Evolutionary conservation across 1,139 yeast genomes (phyloP).

Genomic region (Yarrowia galli): DNA sequence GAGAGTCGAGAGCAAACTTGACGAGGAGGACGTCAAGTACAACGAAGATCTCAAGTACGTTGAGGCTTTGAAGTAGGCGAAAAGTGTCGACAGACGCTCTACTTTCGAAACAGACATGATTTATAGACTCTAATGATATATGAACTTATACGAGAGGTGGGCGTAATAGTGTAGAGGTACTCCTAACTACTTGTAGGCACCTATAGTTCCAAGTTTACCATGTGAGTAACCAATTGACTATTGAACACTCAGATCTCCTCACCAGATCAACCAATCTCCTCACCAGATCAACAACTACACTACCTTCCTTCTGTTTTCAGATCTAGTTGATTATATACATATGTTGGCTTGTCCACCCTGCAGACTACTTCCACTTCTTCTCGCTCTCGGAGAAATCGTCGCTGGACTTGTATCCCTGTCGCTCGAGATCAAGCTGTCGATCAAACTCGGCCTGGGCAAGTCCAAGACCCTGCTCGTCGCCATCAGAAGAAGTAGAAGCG

Average conservation of each 20-base stretch:
- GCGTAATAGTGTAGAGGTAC: too few relatives aligned
- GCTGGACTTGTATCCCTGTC: conserved; percentile 44
- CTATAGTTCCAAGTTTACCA: too few relatives aligned
- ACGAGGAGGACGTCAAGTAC: conserved; percentile 40
- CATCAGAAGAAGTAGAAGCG: not conserved
- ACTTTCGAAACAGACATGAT: too few relatives aligned
- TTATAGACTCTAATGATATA: too few relatives aligned
- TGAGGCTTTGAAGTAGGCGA: not conserved
- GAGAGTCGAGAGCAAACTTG: conserved; percentile 34
- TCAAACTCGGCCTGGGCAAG: conserved; percentile 47
- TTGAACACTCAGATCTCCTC: too few relatives aligned
- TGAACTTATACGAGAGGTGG: too few relatives aligned
- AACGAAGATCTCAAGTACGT: conserved; percentile 39
- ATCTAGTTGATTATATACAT: conserved; percentile 25
- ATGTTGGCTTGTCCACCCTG: too few relatives aligned
- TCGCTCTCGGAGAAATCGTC: conserved; percentile 50
- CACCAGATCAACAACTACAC: too few relatives aligned
- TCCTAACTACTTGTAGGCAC: too few relatives aligned
- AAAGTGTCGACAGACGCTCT: too few relatives aligned
- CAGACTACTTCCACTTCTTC: conserved; percentile 47
- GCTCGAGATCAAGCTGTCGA: conserved; percentile 47
- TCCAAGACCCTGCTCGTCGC: not conserved
- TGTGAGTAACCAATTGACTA: too few relatives aligned
- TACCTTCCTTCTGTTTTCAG: not conserved
- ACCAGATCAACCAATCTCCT: too few relatives aligned